Conservation (phyloP, 169 alveolate genomes). For the Cryptosporidium ubiquitum region DNA sequence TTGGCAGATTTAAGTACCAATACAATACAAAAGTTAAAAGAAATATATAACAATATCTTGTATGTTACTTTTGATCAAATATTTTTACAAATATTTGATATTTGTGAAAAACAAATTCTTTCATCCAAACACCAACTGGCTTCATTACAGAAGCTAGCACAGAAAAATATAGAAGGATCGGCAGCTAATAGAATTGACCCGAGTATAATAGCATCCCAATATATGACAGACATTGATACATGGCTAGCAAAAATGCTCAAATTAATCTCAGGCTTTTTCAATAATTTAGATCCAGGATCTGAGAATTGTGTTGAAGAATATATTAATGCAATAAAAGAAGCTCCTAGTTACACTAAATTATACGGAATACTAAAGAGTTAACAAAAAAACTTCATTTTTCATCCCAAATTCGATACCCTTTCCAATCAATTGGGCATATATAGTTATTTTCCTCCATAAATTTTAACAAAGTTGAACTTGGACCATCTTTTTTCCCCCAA, state of each 20-base stretch:
- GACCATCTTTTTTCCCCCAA: conserved; percentile 80
- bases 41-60: background rate
- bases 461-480: conserved; percentile 82
- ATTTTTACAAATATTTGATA: background rate
- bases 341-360: conserved; percentile 11
- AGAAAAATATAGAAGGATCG: conserved; percentile 17
- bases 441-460: conserved; percentile 81
- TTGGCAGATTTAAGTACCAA: background rate
- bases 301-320: background rate
- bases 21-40: background rate
- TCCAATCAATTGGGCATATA: conserved; percentile 88
- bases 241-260: conserved; percentile 22
- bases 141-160: conserved; percentile 43
- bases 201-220: conserved; percentile 12
- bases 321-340: background rate
- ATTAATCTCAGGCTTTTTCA: conserved; percentile 8
- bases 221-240: conserved; percentile 6
- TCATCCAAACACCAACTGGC: conserved; percentile 44
- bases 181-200: conserved; percentile 67
- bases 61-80: background rate
- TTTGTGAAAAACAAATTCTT: conserved; percentile 60
- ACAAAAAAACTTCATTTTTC: conserved; percentile 15
- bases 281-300: background rate
- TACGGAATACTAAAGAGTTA: conserved; percentile 1
- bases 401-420: conserved; percentile 84